Base-by-base conservation (phyloP, 441 rosid species). In the Syzygium malaccense region DNA sequence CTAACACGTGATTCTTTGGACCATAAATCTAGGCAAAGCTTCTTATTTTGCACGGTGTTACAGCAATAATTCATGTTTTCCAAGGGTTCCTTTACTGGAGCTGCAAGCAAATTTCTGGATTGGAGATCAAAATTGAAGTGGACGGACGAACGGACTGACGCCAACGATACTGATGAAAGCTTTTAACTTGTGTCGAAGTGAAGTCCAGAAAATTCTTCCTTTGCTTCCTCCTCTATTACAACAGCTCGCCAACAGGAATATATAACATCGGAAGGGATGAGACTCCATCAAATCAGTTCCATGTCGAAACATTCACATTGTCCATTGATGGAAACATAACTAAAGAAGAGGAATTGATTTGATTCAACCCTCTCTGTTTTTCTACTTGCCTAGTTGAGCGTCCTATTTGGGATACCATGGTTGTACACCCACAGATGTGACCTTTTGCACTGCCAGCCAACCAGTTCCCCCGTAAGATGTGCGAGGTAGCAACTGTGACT, bases 281-380 rank as follows among this genome's bases (percentile, higher is more conserved):
- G 71, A 62, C 71, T n/a, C 33, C n/a, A 8, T 4, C 2, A 5
- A 33, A 62, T n/a, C 14, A 0, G 10, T 14, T n/a, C 5, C 0
- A n/a, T 0, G 19, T n/a, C 5, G 19, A n/a, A n/a, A 62, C 33
- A 62, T 62, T n/a, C 33, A 4, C 68, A 62, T 6, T n/a, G 33
- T n/a, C 33, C 68, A n/a, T 14, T 62, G 33, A 62, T 62, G 68
- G 68, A n/a, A 14, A 62, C 33, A 62, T n/a, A 62, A 62, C 18
- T 1, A 18, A 14, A 62, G 33, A 62, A n/a, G 33, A 62, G 33
- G n/a, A n/a, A 62, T 62, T 62, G 10, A 62, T n/a, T 62, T 14
- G 33, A 62, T 62, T 62, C 37, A 62, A 62, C 14, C 33, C 71
- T n/a, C 71, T n/a, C 5, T 14, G 33, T n/a, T 62, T 62, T n/a